These are phyloP conservation scores for Scheffersomyces stambukii DNA, from an alignment of 1,139 yeast genomes.

Conservation along the genomic window DNA sequence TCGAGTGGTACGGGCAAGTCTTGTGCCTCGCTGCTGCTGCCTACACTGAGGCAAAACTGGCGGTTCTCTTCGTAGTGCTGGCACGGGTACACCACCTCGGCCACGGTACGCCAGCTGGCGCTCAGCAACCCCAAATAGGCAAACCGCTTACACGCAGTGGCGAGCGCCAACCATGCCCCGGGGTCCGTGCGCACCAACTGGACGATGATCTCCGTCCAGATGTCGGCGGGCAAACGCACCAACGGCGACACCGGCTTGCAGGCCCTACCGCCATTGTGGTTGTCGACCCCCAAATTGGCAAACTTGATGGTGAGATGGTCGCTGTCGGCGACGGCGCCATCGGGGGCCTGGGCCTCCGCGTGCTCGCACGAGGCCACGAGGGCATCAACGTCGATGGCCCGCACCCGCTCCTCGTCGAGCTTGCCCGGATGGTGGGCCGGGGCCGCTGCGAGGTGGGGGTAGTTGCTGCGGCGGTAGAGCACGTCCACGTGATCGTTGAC, in stretches of 20 bases:
- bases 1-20: slow-evolving; percentile 38
- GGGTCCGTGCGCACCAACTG: slow-evolving; percentile 49
- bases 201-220: slow-evolving; percentile 53
- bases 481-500: slow-evolving; percentile 66
- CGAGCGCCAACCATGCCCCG: slow-evolving; percentile 63
- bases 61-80: slow-evolving; percentile 51
- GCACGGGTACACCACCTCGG: slow-evolving; percentile 50
- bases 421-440: slow-evolving; percentile 27
- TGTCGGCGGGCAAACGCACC: slow-evolving; percentile 59
- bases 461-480: slow-evolving; percentile 48
- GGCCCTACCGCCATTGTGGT: slow-evolving; percentile 25
- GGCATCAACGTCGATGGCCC: slow-evolving; percentile 34
- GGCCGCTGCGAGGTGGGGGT: slow-evolving; percentile 20
- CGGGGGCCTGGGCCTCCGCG: slow-evolving; percentile 27
- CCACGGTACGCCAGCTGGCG: slow-evolving; percentile 53
- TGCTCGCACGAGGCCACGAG: slow-evolving; percentile 29
- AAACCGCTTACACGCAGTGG: slow-evolving; percentile 58
- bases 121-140: slow-evolving; percentile 60
- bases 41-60: slow-evolving; percentile 8
- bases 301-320: slow-evolving; percentile 22
- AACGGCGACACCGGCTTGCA: slow-evolving; percentile 51
- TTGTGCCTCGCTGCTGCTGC: slow-evolving; percentile 6
- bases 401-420: slow-evolving; percentile 30
- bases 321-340: slow-evolving; percentile 7
- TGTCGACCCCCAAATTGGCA: slow-evolving; percentile 28